phyloP scores from a whole-genome alignment of 2,329 filamentous ascomycete species.

The Orbilia brochopaga region DNA sequence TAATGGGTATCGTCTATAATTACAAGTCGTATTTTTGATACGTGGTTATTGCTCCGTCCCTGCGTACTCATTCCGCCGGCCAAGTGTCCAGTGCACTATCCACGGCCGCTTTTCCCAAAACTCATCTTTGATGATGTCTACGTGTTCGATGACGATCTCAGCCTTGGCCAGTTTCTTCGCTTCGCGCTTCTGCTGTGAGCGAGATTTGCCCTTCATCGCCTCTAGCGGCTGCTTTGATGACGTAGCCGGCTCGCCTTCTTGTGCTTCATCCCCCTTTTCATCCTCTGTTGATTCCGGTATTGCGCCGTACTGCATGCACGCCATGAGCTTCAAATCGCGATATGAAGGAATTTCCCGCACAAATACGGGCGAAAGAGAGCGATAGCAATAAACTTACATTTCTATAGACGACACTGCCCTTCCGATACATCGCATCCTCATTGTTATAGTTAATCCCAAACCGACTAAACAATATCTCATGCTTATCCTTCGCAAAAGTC shows the following conservation, averaged over 20 bases:
- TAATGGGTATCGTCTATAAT: neutral
- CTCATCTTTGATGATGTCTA: conserved; percentile 92
- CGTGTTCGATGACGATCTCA: conserved; percentile 77
- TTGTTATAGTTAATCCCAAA: conserved; percentile 98
- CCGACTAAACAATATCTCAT: conserved; percentile 87
- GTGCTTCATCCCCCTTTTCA: conserved; percentile 57
- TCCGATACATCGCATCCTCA: conserved; percentile 88
- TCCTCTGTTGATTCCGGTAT: conserved; percentile 58
- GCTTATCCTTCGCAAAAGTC: conserved; percentile 71
- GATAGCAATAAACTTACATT: conserved; percentile 65
- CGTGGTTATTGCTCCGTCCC: conserved; percentile 26
- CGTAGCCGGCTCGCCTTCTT: conserved; percentile 56
- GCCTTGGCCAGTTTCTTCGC: conserved; percentile 82
- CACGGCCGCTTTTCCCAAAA: conserved; percentile 91
- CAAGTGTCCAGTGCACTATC: conserved; percentile 66
- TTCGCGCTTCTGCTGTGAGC: conserved; percentile 79
- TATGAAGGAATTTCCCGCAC: conserved; percentile 53
- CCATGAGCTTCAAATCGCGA: conserved; percentile 15
- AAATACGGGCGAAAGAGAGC: neutral
- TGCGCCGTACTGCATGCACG: conserved; percentile 49
- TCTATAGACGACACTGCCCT: conserved; percentile 87
- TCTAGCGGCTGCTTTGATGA: conserved; percentile 38
- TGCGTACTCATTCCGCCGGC: conserved; percentile 44
- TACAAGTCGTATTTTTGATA: neutral
- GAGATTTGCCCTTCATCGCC: conserved; percentile 67